Conservation (phyloP, 192 early-diverging fungal species). For the Coemansia sp. region DNA sequence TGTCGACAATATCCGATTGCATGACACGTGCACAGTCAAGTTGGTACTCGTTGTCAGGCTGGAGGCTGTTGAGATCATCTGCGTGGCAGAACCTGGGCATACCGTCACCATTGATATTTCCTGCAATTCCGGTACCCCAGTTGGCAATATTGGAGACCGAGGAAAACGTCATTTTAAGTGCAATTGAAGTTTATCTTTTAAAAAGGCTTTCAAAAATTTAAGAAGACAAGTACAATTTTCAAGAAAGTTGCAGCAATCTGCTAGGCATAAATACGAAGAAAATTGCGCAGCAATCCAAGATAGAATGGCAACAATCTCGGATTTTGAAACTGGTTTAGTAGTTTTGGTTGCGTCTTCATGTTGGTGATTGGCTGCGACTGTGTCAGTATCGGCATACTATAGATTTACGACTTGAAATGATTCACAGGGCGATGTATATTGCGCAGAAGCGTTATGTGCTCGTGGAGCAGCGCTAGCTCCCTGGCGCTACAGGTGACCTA, state of each 20-base stretch:
- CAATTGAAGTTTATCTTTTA: not conserved
- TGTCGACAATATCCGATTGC: not conserved
- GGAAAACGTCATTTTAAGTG: not conserved
- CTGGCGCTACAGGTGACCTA: constrained; percentile 89
- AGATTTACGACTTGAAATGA: too few relatives aligned
- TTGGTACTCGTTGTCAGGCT: not conserved
- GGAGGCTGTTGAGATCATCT: not conserved
- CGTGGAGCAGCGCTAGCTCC: constrained; percentile 76
- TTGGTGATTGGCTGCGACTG: too few relatives aligned
- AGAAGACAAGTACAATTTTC: not conserved
- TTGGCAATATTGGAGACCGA: not conserved
- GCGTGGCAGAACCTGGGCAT: not conserved
- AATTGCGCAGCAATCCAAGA: not conserved
- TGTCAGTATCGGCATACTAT: too few relatives aligned
- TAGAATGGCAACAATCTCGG: not conserved
- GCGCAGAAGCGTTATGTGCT: constrained; percentile 91
- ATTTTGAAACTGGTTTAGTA: not conserved
- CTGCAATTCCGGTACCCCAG: not conserved
- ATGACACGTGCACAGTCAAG: not conserved
- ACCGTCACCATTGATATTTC: not conserved
- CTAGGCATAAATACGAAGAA: not conserved
- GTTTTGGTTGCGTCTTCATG: not conserved
- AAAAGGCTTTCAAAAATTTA: not conserved
- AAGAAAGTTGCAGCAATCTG: not conserved
- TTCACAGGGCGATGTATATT: constrained; percentile 25